These are phyloP conservation scores for Starmerella scarabaei DNA, from an alignment of 805 yeast species.

Conservation along the genomic window DNA sequence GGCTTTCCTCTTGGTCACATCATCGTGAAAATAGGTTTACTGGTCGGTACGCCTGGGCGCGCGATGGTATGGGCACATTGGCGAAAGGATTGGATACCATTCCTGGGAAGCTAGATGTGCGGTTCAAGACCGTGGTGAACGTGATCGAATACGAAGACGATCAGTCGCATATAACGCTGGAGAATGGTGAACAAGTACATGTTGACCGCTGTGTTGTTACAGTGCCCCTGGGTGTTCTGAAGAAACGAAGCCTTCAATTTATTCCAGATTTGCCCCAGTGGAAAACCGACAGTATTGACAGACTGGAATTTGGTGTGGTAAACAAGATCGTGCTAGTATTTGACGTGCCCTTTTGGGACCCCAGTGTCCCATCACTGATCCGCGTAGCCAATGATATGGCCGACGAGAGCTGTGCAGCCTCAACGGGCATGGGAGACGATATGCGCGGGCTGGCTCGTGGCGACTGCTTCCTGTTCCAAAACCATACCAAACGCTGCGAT, in stretches of 20 bases:
- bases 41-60: constrained; percentile 30
- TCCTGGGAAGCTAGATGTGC: constrained; percentile 30
- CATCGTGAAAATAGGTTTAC: constrained; percentile 31
- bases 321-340: constrained; percentile 31
- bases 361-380: constrained; percentile 24
- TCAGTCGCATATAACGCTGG: constrained; percentile 25
- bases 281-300: constrained; percentile 30
- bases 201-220: constrained; percentile 32
- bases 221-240: constrained; percentile 32
- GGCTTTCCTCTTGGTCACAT: constrained; percentile 32
- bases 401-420: too few species aligned
- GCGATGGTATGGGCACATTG: constrained; percentile 28
- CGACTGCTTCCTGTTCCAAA: constrained; percentile 30
- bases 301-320: constrained; percentile 31
- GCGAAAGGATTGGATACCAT: constrained; percentile 29
- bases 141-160: constrained; percentile 30
- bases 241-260: constrained; percentile 29
- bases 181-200: constrained; percentile 30
- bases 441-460: too few species aligned
- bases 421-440: background rate
- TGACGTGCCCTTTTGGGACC: constrained; percentile 31
- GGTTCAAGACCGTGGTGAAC: constrained; percentile 30
- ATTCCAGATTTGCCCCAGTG: constrained; percentile 33
- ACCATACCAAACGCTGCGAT: constrained; percentile 24
- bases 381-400: constrained; percentile 21